These are phyloP conservation scores for Cystofilobasidium macerans DNA, from an alignment of 768 basidiomycete genomes.

Conservation along the genomic window DNA sequence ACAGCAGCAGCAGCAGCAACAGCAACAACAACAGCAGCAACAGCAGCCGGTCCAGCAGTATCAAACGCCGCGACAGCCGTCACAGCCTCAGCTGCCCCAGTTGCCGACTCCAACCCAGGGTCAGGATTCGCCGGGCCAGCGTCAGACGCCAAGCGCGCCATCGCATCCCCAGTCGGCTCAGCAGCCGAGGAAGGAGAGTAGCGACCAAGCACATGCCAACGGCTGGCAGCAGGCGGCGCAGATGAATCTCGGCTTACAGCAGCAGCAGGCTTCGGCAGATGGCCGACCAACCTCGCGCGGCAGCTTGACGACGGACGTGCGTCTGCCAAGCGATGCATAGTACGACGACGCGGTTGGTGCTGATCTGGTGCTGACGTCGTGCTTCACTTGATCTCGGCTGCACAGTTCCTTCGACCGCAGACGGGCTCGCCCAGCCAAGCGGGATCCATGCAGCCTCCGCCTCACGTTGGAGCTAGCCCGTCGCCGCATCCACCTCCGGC, in stretches of 20 bases:
- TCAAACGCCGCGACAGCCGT: slow-evolving; percentile 10
- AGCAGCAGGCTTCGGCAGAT: too few relatives aligned
- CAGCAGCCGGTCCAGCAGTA: slow-evolving; percentile 7
- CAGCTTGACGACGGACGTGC: too few relatives aligned
- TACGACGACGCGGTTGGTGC: too few relatives aligned
- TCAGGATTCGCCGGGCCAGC: neutral
- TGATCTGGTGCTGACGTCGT: too few relatives aligned
- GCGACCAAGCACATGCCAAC: slow-evolving; percentile 9
- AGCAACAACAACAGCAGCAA: slow-evolving; percentile 16
- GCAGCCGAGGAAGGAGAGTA: neutral
- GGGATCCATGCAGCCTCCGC: neutral
- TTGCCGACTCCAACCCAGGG: slow-evolving; percentile 1
- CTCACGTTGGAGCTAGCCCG: neutral
- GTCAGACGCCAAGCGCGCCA: neutral
- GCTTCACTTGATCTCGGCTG: neutral
- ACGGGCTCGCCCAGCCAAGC: neutral
- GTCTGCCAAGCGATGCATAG: too few relatives aligned
- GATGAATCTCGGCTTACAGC: neutral
- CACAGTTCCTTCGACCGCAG: neutral
- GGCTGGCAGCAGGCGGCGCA: slow-evolving; percentile 4
- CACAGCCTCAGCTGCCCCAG: slow-evolving; percentile 20
- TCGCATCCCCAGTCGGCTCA: neutral
- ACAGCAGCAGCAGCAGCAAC: neutral
- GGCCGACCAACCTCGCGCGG: too few relatives aligned
- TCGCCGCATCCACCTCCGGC: too few relatives aligned